Base-by-base conservation (phyloP, 2,329 filamentous ascomycete genomes). In the Colletotrichum sp. region DNA sequence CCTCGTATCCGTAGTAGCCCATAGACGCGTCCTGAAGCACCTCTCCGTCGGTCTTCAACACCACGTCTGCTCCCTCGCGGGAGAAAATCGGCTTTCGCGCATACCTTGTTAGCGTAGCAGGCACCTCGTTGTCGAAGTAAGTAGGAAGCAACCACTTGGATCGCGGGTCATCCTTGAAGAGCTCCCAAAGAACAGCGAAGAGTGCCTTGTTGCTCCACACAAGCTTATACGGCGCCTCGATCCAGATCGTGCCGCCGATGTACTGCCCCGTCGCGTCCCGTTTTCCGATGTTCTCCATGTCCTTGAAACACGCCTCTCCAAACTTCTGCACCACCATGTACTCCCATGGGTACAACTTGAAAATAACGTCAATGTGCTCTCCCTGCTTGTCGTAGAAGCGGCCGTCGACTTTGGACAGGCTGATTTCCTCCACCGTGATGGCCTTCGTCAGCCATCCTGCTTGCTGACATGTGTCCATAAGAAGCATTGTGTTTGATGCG, bases 331-430 rank as follows among this genome's bases (percentile, higher is more conserved):
- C 62, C 4, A 71, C 43, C 34, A 71, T 71, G 5, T 32, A 71
- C 18, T 71, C 69, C 69, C 69, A 71, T 2, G 69, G 69, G 14
- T 71, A 71, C 8, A 71, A 32, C 24, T 71, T 71, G 18, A 71
- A 71, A n/a, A 71, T 58, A 5, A 71, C 69, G 24, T 71, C 69
- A 10, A 71, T 43, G n/a, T 71, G 69, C 24, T 59, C 28, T 1
- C 69, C 62, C 9, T 71, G 8, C 4, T 18, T 14, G 9, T 71
- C 69, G 13, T 48, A 48, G 10, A 71, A 48, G 4, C 69, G 62
- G 3, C 69, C 69, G 30, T 71, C 69, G 2, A 7, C 7, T 13
- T 48, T 48, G 3, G 43, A 38, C 3, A 59, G 34, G 0, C 13
- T 36, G 3, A 71, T 58, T 18, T 71, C 69, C 26, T 48, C 69